Evolutionary conservation across 1,284 basidiomycete genomes (phyloP).

Genomic region (Schizophyllum amplum): DNA sequence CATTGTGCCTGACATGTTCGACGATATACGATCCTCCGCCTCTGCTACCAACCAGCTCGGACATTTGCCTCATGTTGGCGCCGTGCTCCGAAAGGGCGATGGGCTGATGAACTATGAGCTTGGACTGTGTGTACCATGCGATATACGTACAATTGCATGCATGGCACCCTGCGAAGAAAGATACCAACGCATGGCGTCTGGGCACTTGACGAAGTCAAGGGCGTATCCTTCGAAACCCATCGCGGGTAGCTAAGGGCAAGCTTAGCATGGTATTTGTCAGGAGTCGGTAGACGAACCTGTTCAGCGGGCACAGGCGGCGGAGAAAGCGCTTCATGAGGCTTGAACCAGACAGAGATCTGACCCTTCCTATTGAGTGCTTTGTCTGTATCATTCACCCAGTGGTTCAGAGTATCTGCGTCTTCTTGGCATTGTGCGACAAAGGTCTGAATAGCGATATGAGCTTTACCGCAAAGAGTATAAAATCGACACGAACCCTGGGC

Average conservation of each 20-base stretch:
- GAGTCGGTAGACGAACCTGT: conserved; percentile 36
- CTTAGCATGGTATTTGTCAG: background rate
- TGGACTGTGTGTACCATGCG: background rate
- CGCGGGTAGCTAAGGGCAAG: background rate
- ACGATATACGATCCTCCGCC: conserved; percentile 13
- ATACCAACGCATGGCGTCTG: conserved; percentile 57
- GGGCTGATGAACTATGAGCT: conserved; percentile 35
- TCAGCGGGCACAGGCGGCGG: conserved; percentile 47
- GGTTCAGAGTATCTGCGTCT: conserved; percentile 70
- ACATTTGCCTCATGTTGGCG: conserved; percentile 46
- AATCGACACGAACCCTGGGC: conserved; percentile 45
- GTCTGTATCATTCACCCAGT: conserved; percentile 52
- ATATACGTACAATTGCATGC: conserved; percentile 65
- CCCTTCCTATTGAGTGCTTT: conserved; percentile 45
- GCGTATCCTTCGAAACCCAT: conserved; percentile 81
- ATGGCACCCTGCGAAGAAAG: conserved; percentile 41
- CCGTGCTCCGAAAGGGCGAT: conserved; percentile 42
- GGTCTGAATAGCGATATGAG: conserved; percentile 39
- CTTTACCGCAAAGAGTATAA: background rate
- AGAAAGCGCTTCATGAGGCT: conserved; percentile 22
- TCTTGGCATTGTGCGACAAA: conserved; percentile 83
- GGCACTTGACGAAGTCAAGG: conserved; percentile 67
- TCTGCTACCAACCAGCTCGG: conserved; percentile 45
- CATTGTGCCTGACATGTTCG: conserved; percentile 35
- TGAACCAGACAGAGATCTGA: conserved; percentile 59